Conservation (phyloP, 805 yeast genomes). For the Isabelozyma pseudorhagii region DNA sequence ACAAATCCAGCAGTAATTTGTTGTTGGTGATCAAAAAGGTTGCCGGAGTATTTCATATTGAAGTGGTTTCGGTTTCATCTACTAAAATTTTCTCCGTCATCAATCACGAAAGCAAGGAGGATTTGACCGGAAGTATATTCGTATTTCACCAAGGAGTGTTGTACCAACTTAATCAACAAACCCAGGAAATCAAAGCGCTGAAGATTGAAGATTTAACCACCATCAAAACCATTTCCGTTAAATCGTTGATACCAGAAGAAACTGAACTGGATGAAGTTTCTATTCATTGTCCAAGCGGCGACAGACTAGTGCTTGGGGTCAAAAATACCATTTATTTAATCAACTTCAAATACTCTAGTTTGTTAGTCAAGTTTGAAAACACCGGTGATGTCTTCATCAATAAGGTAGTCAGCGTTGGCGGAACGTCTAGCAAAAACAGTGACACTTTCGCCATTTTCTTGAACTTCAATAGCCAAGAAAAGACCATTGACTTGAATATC, state of each 20-base stretch:
- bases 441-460: constrained; percentile 42
- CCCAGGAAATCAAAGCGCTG: constrained; percentile 15
- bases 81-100: background rate
- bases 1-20: constrained; percentile 9
- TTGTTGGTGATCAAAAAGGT: constrained; percentile 7
- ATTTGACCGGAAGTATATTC: constrained; percentile 7
- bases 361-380: constrained; percentile 26
- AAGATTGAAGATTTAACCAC: constrained; percentile 20
- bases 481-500: constrained; percentile 41
- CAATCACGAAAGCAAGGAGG: background rate
- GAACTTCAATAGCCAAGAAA: constrained; percentile 39
- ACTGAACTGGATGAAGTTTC: constrained; percentile 14
- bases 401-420: constrained; percentile 35
- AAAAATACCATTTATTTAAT: constrained; percentile 40
- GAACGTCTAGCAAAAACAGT: constrained; percentile 38
- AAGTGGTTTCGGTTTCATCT: background rate
- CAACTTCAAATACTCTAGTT: constrained; percentile 43
- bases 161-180: constrained; percentile 17
- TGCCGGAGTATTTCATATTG: background rate
- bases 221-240: constrained; percentile 16
- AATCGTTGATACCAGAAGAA: constrained; percentile 9
- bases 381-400: constrained; percentile 23
- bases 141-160: constrained; percentile 23
- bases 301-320: constrained; percentile 43
- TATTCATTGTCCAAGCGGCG: constrained; percentile 39